Percentiles rank a stretch among this genome's conserved stretches.
These are phyloP conservation scores for Colletotrichum lindemuthianum DNA, from an alignment of 2,329 filamentous ascomycete genomes.

Conservation along the genomic window DNA sequence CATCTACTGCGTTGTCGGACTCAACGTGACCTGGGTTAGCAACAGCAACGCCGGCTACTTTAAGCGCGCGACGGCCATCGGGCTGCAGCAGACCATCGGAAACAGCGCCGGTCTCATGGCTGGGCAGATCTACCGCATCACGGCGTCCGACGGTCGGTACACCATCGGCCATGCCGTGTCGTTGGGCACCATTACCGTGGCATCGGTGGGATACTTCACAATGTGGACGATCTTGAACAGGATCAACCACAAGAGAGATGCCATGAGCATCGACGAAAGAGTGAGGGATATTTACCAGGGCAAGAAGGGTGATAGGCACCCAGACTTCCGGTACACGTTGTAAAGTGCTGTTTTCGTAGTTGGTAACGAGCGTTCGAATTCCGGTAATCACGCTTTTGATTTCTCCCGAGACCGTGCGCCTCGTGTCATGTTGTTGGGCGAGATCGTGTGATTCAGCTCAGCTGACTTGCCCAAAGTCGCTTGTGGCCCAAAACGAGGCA, in stretches of 20 bases:
- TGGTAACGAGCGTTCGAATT: not conserved
- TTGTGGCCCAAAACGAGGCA: not conserved
- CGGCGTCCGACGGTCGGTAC: slow-evolving; percentile 21
- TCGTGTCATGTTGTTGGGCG: too few relatives aligned
- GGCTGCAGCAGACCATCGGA: slow-evolving; percentile 45
- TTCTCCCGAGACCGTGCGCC: too few relatives aligned
- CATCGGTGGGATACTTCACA: slow-evolving; percentile 20
- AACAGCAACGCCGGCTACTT: slow-evolving; percentile 58
- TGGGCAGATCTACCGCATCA: slow-evolving; percentile 46
- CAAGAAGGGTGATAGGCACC: slow-evolving; percentile 31
- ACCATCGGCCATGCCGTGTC: slow-evolving; percentile 32
- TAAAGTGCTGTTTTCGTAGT: not conserved
- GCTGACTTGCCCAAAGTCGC: not conserved
- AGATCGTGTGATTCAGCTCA: too few relatives aligned
- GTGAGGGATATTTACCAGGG: slow-evolving; percentile 23
- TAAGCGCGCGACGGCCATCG: slow-evolving; percentile 56
- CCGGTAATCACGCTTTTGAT: too few relatives aligned
- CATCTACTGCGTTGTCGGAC: slow-evolving; percentile 43
- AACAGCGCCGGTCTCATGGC: slow-evolving; percentile 58
- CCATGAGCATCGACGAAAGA: slow-evolving; percentile 31
- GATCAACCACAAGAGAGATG: slow-evolving; percentile 23
- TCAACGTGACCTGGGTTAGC: slow-evolving; percentile 58
- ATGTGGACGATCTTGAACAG: slow-evolving; percentile 24
- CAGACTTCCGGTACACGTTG: slow-evolving; percentile 31
- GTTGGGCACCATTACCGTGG: slow-evolving; percentile 28